Conservation (phyloP, 202 grass and related monocot species). For the Elaeis oleifera region DNA sequence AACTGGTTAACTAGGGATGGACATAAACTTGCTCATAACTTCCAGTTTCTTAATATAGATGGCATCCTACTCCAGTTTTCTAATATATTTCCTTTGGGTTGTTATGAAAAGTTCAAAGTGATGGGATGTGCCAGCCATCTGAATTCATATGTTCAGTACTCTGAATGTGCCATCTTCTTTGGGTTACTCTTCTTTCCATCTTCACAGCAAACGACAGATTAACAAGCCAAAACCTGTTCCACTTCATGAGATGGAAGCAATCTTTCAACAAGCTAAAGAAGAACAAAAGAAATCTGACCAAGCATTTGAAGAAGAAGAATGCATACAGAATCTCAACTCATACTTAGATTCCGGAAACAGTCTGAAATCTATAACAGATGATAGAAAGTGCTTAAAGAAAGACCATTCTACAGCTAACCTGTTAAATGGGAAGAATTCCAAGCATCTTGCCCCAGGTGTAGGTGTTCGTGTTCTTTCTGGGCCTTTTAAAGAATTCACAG, state of each 20-base stretch:
- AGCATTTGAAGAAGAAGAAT: constrained; percentile 58
- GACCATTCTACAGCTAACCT: constrained; percentile 6
- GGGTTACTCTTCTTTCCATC: background rate
- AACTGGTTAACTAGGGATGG: too few relatives aligned
- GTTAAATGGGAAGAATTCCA: background rate
- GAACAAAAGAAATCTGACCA: constrained; percentile 57
- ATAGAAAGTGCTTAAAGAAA: constrained; percentile 48
- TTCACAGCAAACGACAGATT: constrained; percentile 66
- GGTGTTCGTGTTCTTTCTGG: constrained; percentile 60
- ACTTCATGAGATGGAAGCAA: constrained; percentile 62
- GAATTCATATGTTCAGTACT: too few relatives aligned
- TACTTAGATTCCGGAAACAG: constrained; percentile 33
- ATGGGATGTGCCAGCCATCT: too few relatives aligned
- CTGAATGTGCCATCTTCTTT: background rate
- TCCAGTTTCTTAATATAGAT: too few relatives aligned
- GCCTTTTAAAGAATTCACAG: constrained; percentile 62
- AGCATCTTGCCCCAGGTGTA: constrained; percentile 38
- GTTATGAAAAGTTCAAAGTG: too few relatives aligned
- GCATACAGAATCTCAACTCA: constrained; percentile 14
- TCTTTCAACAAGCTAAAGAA: constrained; percentile 59
- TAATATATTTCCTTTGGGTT: too few relatives aligned
- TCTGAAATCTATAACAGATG: constrained; percentile 36
- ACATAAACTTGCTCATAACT: too few relatives aligned
- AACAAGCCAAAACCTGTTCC: constrained; percentile 78
- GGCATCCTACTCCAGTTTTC: too few relatives aligned